Base-by-base conservation (phyloP, 331 rosid species). In the Rhamnella rubrinervis region DNA sequence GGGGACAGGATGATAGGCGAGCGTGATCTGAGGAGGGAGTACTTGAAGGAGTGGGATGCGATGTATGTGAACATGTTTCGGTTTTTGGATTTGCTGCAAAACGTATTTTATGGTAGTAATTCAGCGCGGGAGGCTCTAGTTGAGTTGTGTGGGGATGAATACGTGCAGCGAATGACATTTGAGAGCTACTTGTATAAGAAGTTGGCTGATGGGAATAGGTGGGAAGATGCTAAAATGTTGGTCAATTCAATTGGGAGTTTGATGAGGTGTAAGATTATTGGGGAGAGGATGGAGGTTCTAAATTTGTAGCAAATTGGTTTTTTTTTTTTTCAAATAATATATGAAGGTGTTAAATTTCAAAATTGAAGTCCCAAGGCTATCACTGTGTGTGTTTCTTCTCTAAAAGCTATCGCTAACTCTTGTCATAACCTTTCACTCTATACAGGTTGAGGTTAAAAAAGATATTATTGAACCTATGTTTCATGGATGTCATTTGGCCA, bases 121-220 rank as follows among this genome's bases (percentile, higher is more conserved):
- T 93, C 84, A 6, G 71, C 73, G 4, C 88, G 95, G 70, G 98
- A 93, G 72, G 98, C 98, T 2, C 71, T 93, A 86, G 97, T 93
- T 84, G 98, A 93, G 85, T 52, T 93, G 5, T 93, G 98, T 65
- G 97, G 92, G 35, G 91, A 93, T 38, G 95, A 93, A 85, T 88
- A 93, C 28, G 98, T 93, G 66, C 98, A 93, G 55, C 78, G 96
- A 20, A 90, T 90, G 97, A 85, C 97, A 2, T 93, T 93, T 31
- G 92, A 90, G 71, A 90, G 97, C 41, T 93, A 93, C 57, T 78
- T 93, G 89, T 90, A 93, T 16, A 93, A 93, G 83, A 85, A 63
- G 47, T 71, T 93, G 18, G 96, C 96, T 0, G 71, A 78, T n/a
- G 97, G 97, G 40, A 74, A 80, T 55, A 61, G 68, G 50, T 86